Evolutionary conservation across 208 protist species (phyloP), one percentile per base, ranked within the genome.

Genomic region (Crithidia expoeki): DNA sequence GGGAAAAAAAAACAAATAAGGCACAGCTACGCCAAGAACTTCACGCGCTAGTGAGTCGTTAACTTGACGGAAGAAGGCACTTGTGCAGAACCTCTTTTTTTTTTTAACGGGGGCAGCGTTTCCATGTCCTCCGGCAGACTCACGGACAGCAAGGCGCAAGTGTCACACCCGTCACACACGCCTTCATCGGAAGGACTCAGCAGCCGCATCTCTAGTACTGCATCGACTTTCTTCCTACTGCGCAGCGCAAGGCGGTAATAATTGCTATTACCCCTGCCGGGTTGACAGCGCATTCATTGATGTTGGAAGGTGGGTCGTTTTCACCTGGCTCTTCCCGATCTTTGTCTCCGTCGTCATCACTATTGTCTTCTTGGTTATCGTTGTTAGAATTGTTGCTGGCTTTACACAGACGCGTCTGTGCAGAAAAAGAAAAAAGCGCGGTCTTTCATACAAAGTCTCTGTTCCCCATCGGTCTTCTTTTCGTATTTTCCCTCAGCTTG

Each of bases 111-210:
- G 38, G 7, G 14, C 38, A 44, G 38, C 14, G 14, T 44, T 14
- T 44, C 38, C 38, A 44, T 17, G 19, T 51, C 46, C n/a, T 51
- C 46, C 5, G 10, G 46, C 46, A 51, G 7, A 5, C 17, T 51
- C 14, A 23, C 17, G 7, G 46, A 14, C 17, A 19, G n/a, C 14
- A 19, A 51, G 46, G 46, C 46, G 46, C 46, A 51, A 7, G 46
- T 51, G 7, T 51, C 46, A 23, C 46, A 51, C 17, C 46, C 46
- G 46, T 51, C 46, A 19, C 46, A 51, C 46, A 51, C 46, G 46
- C 12, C 46, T 19, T 51, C 17, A 23, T 23, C 46, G 5, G 46
- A 51, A 7, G 46, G 46, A 21, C 46, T 51, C 17, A 51, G 46
- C 17, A 51, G 46, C n/a, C 19, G 46, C 46, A 14, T 7, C 5